phyloP scores from a whole-genome alignment of 2,329 filamentous ascomycete species.

The Colletotrichum lupini region DNA sequence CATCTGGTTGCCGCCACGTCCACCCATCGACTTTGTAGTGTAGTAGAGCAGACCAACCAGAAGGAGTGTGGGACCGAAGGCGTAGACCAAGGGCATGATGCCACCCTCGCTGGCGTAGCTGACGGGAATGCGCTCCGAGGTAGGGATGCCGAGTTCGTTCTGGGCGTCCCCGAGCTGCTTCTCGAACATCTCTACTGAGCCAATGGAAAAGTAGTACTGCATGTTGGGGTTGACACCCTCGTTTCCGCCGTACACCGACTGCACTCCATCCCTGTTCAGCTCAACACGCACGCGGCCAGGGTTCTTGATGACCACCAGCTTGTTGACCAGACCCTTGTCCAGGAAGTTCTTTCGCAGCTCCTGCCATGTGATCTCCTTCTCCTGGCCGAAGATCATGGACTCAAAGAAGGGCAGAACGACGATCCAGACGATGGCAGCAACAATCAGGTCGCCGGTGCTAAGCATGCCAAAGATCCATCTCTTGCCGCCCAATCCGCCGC shows the following conservation, averaged over 20 bases:
- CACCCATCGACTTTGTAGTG: slow-evolving; percentile 79
- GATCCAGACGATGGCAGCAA: slow-evolving; percentile 54
- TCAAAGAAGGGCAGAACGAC: slow-evolving; percentile 56
- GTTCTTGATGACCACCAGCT: slow-evolving; percentile 82
- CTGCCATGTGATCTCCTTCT: slow-evolving; percentile 93
- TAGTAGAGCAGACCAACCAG: slow-evolving; percentile 87
- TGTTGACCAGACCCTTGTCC: slow-evolving; percentile 95
- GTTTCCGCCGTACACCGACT: slow-evolving; percentile 78
- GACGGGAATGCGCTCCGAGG: slow-evolving; percentile 90
- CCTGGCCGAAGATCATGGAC: slow-evolving; percentile 52
- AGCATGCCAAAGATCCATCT: slow-evolving; percentile 37
- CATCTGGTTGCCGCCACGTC: slow-evolving; percentile 79
- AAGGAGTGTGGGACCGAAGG: slow-evolving; percentile 87
- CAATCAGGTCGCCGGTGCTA: slow-evolving; percentile 56
- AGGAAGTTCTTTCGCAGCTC: slow-evolving; percentile 94
- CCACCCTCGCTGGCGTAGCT: slow-evolving; percentile 85
- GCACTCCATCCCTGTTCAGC: slow-evolving; percentile 79
- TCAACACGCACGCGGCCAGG: slow-evolving; percentile 77
- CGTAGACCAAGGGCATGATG: slow-evolving; percentile 76
- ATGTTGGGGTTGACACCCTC: slow-evolving; percentile 74
- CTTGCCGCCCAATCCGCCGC: slow-evolving; percentile 34
- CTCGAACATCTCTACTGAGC: slow-evolving; percentile 94
- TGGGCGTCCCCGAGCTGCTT: slow-evolving; percentile 89
- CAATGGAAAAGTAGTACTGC: slow-evolving; percentile 94
- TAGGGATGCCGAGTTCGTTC: slow-evolving; percentile 85